Evolutionary conservation across 2,329 filamentous ascomycete species (phyloP).

Genomic region (Tolypocladium paradoxum): DNA sequence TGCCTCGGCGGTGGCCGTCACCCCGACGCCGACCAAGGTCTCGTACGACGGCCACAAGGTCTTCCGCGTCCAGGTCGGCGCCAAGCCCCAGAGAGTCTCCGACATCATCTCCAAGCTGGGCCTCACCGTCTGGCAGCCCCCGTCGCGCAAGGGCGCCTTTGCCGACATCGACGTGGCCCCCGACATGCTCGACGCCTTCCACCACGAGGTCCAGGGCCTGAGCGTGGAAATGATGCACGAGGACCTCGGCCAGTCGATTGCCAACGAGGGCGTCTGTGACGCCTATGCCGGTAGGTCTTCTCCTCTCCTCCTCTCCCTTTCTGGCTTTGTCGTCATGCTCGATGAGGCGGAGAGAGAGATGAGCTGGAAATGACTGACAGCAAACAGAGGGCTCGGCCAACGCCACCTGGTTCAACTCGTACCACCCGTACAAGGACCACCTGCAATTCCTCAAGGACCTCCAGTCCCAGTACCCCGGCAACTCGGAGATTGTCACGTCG

Average conservation of each 20-base stretch:
- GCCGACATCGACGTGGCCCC: slow-evolving; percentile 32
- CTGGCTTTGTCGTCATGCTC: not conserved
- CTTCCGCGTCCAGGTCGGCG: slow-evolving; percentile 27
- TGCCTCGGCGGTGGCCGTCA: slow-evolving; percentile 5
- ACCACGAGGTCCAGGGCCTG: slow-evolving; percentile 17
- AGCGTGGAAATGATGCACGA: slow-evolving; percentile 24
- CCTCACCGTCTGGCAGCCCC: slow-evolving; percentile 26
- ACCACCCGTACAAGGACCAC: slow-evolving; percentile 42
- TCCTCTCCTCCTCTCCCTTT: not conserved
- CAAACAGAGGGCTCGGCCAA: slow-evolving; percentile 12
- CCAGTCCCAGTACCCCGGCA: slow-evolving; percentile 26
- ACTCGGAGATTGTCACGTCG: slow-evolving; percentile 36
- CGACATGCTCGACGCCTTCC: slow-evolving; percentile 20
- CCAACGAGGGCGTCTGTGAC: slow-evolving; percentile 19
- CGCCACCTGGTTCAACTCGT: slow-evolving; percentile 39
- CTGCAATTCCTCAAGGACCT: slow-evolving; percentile 35
- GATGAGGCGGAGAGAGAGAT: not conserved
- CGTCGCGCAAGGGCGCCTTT: slow-evolving; percentile 17
- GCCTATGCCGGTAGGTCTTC: slow-evolving; percentile 17
- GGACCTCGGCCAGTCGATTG: slow-evolving; percentile 27
- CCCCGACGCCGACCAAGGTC: slow-evolving; percentile 8
- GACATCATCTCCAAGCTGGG: slow-evolving; percentile 22
- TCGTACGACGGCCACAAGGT: slow-evolving; percentile 35
- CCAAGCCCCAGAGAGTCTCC: slow-evolving; percentile 20
- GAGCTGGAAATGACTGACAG: not conserved